These are phyloP conservation scores for Apostasia ramifera DNA, from an alignment of 106 monocot species.

Conservation along the genomic window DNA sequence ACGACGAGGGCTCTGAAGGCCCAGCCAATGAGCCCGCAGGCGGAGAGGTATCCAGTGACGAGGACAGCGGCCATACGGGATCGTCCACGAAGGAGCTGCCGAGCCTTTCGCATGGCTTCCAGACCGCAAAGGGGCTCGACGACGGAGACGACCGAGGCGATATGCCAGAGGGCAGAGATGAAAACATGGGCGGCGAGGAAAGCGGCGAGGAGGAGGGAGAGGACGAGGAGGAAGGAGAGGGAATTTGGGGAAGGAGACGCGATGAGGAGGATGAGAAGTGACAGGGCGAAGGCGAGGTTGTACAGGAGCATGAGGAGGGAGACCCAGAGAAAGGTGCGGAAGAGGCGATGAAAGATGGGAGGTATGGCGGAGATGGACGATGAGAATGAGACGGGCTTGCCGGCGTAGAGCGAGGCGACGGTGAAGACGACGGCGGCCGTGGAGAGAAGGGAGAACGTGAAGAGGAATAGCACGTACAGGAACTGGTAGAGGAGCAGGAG, in stretches of 20 bases:
- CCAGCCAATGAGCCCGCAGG: constrained; percentile 34
- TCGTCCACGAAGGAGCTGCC: constrained; percentile 47
- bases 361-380: constrained; percentile 35
- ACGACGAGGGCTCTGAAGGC: constrained; percentile 52
- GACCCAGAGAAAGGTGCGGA: constrained; percentile 10
- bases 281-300: constrained; percentile 20
- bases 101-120: constrained; percentile 67
- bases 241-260: constrained; percentile 1
- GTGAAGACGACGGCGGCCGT: constrained; percentile 61
- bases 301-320: constrained; percentile 10
- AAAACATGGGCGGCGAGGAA: constrained; percentile 56
- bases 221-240: constrained; percentile 16
- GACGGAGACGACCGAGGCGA: constrained; percentile 77
- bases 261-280: constrained; percentile 27
- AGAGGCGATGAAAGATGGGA: constrained; percentile 6
- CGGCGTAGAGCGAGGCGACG: constrained; percentile 63
- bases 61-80: constrained; percentile 28
- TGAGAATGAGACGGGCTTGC: constrained; percentile 47
- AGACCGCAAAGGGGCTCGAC: constrained; percentile 64
- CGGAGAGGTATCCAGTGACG: constrained; percentile 32
- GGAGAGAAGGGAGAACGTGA: constrained; percentile 61
- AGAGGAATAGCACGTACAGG: constrained; percentile 3
- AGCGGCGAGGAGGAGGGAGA: constrained; percentile 15
- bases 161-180: constrained; percentile 78
- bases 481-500: not conserved